These are phyloP conservation scores for Acrocalymma vagum DNA, from an alignment of 2,329 filamentous ascomycete genomes.

Conservation along the genomic window DNA sequence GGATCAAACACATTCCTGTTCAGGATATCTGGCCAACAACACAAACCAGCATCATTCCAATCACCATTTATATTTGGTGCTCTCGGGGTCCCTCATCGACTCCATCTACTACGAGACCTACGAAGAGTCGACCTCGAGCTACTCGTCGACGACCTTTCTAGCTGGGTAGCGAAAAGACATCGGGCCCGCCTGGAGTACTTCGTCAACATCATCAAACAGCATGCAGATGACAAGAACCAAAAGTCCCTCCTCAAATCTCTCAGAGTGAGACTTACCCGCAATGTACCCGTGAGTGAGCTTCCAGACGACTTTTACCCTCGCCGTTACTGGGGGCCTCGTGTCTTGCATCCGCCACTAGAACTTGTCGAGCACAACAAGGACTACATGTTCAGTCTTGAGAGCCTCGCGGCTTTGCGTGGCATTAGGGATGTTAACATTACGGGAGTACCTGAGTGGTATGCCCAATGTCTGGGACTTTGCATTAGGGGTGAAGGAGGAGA, in stretches of 20 bases:
- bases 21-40: conserved; percentile 10
- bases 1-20: conserved; percentile 30
- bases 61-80: conserved; percentile 27
- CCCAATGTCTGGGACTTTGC: conserved; percentile 23
- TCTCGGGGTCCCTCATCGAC: conserved; percentile 13
- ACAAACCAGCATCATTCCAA: conserved; percentile 16
- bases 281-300: conserved; percentile 1
- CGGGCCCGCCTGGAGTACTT: conserved; percentile 28
- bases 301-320: no score
- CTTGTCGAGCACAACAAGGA: not conserved
- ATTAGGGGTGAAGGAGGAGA: conserved; percentile 30
- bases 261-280: no score
- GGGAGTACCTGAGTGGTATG: conserved; percentile 29
- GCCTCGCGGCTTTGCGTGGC: conserved; percentile 21
- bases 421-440: conserved; percentile 22
- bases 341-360: not conserved
- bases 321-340: no score
- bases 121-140: conserved; percentile 24
- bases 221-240: conserved; percentile 23
- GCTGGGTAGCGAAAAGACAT: conserved; percentile 23
- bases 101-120: conserved; percentile 25
- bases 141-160: not conserved
- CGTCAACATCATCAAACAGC: conserved; percentile 25
- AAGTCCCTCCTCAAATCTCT: conserved; percentile 24
- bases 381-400: conserved; percentile 29